These are phyloP conservation scores for Trametes villosa DNA, from an alignment of 768 basidiomycete species.

Conservation along the genomic window DNA sequence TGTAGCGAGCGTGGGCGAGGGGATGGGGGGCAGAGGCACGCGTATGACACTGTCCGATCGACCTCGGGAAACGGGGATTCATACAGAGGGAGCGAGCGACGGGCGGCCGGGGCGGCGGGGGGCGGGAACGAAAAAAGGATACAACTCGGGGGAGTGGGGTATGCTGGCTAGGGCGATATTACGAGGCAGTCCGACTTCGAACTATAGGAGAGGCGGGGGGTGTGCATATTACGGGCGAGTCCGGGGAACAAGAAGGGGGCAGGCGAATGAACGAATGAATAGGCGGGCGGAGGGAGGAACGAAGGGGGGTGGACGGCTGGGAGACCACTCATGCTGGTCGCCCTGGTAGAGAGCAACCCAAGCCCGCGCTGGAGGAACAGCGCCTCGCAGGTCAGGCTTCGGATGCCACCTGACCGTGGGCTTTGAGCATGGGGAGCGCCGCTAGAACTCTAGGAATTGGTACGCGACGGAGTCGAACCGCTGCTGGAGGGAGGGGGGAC, in stretches of 20 bases:
- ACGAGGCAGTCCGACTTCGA: conserved; percentile 11
- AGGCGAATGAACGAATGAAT: background rate
- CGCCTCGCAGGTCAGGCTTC: conserved; percentile 11
- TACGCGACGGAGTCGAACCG: conserved; percentile 69
- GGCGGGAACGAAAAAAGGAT: conserved; percentile 17
- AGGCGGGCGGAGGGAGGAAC: background rate
- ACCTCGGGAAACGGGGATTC: conserved; percentile 5
- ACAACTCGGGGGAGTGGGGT: conserved; percentile 23
- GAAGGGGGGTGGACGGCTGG: background rate
- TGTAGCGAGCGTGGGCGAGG: conserved; percentile 19
- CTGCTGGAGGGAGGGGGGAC: conserved; percentile 58
- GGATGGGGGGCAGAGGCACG: background rate
- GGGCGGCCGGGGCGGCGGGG: background rate
- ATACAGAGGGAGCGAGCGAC: conserved; percentile 13
- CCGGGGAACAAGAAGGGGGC: background rate
- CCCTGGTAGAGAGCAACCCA: conserved; percentile 3
- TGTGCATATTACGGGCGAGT: background rate
- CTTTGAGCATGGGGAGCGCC: background rate
- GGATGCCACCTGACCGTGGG: conserved; percentile 5
- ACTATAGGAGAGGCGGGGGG: background rate
- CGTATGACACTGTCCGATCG: conserved; percentile 5
- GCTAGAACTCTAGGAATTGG: conserved; percentile 78
- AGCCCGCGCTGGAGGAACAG: conserved; percentile 4
- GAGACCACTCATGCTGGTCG: background rate
- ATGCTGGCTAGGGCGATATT: conserved; percentile 6